Evolutionary conservation across 2,329 filamentous ascomycete species (phyloP).

Genomic region (Talaromyces sp.): DNA sequence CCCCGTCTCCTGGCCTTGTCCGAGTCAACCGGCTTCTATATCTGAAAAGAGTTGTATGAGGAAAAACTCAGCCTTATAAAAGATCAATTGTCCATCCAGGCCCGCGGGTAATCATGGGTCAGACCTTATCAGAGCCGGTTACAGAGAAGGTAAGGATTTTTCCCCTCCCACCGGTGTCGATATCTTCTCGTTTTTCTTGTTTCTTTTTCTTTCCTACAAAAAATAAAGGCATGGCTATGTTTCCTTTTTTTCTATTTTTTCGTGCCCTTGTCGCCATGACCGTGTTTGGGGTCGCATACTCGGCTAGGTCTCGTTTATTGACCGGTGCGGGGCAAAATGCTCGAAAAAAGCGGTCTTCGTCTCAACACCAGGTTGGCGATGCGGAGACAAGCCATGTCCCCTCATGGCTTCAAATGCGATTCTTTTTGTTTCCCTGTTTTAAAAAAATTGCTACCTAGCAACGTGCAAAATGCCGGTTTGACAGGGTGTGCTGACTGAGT

Average conservation of each 20-base stretch:
- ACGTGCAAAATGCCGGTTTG: neutral
- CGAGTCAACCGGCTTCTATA: neutral
- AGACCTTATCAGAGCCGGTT: slow-evolving; percentile 98
- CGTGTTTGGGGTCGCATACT: neutral
- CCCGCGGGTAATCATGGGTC: slow-evolving; percentile 67
- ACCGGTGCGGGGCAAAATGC: slow-evolving; percentile 10
- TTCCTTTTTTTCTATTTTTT: neutral
- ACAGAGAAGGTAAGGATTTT: slow-evolving; percentile 81
- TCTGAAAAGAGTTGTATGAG: slow-evolving; percentile 1
- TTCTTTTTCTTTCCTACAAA: neutral
- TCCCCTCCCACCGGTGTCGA: slow-evolving; percentile 16
- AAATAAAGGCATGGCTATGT: neutral
- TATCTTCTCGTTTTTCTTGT: neutral
- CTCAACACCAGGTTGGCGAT: neutral
- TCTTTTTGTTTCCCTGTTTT: neutral
- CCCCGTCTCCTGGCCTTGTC: neutral
- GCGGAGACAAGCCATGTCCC: neutral
- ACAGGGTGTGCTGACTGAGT: neutral
- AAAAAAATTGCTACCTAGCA: neutral
- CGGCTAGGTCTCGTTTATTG: neutral
- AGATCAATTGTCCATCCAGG: slow-evolving; percentile 15
- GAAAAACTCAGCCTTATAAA: slow-evolving; percentile 5
- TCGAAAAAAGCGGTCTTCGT: slow-evolving; percentile 1
- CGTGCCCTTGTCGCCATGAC: neutral
- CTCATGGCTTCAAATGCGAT: neutral